Base-by-base conservation (phyloP, 306 rosid species). In the Cicer judaicum region DNA sequence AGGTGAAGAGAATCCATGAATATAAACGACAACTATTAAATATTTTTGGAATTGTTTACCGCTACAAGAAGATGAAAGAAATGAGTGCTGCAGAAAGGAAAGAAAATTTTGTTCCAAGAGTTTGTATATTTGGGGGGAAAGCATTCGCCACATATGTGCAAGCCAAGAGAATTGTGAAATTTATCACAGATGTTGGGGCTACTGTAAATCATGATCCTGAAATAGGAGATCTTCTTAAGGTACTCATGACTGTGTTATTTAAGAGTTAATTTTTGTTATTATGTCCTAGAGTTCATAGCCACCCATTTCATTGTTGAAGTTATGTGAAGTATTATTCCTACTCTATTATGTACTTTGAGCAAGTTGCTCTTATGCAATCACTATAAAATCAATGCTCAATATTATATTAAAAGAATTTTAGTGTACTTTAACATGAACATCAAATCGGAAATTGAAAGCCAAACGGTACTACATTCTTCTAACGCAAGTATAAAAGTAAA, bases 1-100 rank as follows among this genome's bases (percentile, higher is more conserved):
- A 94, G 99, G 99, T 94, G 83, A 94, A 94, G 90, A 93, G 99
- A 82, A 94, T 94, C 83, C 99, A 94, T 83, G 99, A 94, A 79
- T 94, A 94, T 83, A 94, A 94, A 78, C 85, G 99, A 64, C 99
- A 94, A 74, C 74, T 94, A 47, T 10, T 94, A 86, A 94, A 94
- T 70, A 88, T 94, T 64, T 82, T 94, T 14, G 99, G 99, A 75
- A 94, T 94, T 69, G 97, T 92, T 80, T 89, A 92, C 78, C 95
- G 99, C 59, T 94, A 94, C 92, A 94, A 94, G 90, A 81, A 85
- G 84, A 94, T 94, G 97, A 94, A 90, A 86, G 99, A 94, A 89
- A 87, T 92, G 97, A 92, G 78, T 79, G 87, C 85, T 53, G 70
- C 57, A 15, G 93, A 89, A 82, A 92, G 93, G 84, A 76, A 85